Base-by-base conservation (phyloP, 768 basidiomycete species). In the Lactarius trivialis region DNA sequence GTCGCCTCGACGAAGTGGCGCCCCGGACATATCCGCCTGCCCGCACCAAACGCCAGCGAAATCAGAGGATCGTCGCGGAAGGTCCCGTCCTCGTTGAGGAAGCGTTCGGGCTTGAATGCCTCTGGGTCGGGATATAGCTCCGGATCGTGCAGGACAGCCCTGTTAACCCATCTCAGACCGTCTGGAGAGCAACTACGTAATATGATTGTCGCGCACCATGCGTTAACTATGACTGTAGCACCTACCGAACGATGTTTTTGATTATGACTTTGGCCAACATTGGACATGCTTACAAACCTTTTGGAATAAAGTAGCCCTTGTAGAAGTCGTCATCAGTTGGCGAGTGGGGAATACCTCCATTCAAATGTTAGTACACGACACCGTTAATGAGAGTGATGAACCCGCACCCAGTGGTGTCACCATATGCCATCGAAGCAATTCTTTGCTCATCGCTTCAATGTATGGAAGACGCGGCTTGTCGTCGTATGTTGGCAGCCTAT, bases 101-200 rank as follows among this genome's bases (percentile, higher is more conserved):
- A 71, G 5, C 71, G 68, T 21, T 72, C 70, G 7, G 71, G 71
- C 4, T 64, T 66, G 58, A 72, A 72, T 2, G 21, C 33, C 36
- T 71, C 65, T 17, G 71, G 71, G n/a, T 72, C 65, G 11, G 65
- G 70, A 58, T 71, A 72, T 37, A 55, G 50, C n/a, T 39, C 52
- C 12, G 70, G 69, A 53, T 72, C 68, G 28, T 65, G 68, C 30
- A 49, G 21, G 11, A 50, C 48, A 28, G 48, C 43, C 58, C 43
- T 48, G 45, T 24, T 21, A 24, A 24, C 14, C 43, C 21, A 24
- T 24, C 45, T 48, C 45, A 48, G 45, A 24, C 21, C 12, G 6
- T 24, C 45, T 24, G 9, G 21, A 24, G 12, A 48, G 45, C 4
- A 14, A 48, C 2, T 21, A n/a, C 5, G 21, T 14, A 21, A 24